Evolutionary conservation across 1,284 basidiomycete species (phyloP), one percentile per base, ranked within the genome.

Genomic region (Marasmius oreades): DNA sequence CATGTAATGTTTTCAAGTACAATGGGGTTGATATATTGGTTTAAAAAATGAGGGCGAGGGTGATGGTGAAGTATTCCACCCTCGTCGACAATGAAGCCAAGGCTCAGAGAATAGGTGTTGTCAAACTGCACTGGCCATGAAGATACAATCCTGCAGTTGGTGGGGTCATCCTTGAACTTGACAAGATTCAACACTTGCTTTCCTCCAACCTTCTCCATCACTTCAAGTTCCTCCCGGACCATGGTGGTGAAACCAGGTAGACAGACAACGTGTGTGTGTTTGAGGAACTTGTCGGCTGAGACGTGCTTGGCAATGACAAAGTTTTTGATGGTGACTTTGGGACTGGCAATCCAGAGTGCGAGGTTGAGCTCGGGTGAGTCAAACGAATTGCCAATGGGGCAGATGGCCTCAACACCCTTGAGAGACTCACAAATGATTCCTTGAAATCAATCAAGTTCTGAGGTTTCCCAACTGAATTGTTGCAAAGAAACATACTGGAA

Each of bases 371-470:
- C 74, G 20, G 76, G 73, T 2, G 76, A 74, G 57, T 71, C 65
- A 55, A 73, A 60, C 4, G 72, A 73, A 57, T 79, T 61, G 36
- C 77, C 79, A 50, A 86, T 78, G 14, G 84, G 84, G 66, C 83
- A 85, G 54, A 78, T 66, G 23, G 79, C 70, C 57, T 75, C 66
- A 23, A 75, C 58, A 31, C 83, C 82, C 56, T 81, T 75, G 0
- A 87, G 71, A 0, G 85, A 84, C 64, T 86, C 85, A 16, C 84
- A 77, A 56, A 86, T 80, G 66, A 87, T 80, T 33, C 80, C 83
- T 70, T 66, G 26, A 18, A 31, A 16, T 16, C 20, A 20, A 16
- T 46, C 20, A 18, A 2, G 33, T 8, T 6, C 18, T n/a, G 47
- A 50, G 14, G 8, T 28, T 5, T 26, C 10, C 18, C 26, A 11